Percentiles rank a stretch among this genome's conserved stretches.
These are phyloP conservation scores for Metschnikowia cerradonensis DNA, from an alignment of 805 yeast species.

Conservation along the genomic window DNA sequence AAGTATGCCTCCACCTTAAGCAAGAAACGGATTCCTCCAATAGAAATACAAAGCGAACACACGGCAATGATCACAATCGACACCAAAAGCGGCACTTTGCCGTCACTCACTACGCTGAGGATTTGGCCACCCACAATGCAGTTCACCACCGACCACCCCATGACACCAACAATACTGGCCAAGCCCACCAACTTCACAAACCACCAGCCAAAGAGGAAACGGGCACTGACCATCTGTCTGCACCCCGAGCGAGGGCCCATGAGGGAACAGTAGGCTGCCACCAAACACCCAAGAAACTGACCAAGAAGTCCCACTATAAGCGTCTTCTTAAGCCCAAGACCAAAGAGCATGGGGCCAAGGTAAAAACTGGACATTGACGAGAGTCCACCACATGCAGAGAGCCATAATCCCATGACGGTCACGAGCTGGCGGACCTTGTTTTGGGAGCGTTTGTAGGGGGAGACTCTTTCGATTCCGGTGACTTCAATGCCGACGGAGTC, in stretches of 20 bases:
- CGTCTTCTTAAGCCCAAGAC: constrained; percentile 62
- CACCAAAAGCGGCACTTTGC: constrained; percentile 61
- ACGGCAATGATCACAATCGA: constrained; percentile 72
- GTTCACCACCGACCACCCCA: constrained; percentile 95
- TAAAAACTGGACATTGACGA: constrained; percentile 84
- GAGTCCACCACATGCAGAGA: constrained; percentile 83
- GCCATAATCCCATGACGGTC: constrained; percentile 71
- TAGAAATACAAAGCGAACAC: constrained; percentile 60
- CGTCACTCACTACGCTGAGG: constrained; percentile 59
- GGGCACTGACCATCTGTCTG: constrained; percentile 80
- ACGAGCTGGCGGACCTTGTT: constrained; percentile 26
- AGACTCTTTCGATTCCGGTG: constrained; percentile 73
- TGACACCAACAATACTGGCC: constrained; percentile 66
- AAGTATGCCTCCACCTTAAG: constrained; percentile 63
- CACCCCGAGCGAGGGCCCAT: constrained; percentile 92
- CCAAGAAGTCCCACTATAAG: constrained; percentile 61
- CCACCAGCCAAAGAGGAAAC: constrained; percentile 84
- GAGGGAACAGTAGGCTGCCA: constrained; percentile 79
- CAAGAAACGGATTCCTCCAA: constrained; percentile 74
- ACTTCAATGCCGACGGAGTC: constrained; percentile 63
- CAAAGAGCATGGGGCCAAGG: constrained; percentile 69
- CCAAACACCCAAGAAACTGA: constrained; percentile 60
- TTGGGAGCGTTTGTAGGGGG: constrained; percentile 60
- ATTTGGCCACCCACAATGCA: constrained; percentile 87
- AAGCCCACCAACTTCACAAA: constrained; percentile 72